phyloP scores from a whole-genome alignment of 345 rosid genomes.

The Nephelium lappaceum region DNA sequence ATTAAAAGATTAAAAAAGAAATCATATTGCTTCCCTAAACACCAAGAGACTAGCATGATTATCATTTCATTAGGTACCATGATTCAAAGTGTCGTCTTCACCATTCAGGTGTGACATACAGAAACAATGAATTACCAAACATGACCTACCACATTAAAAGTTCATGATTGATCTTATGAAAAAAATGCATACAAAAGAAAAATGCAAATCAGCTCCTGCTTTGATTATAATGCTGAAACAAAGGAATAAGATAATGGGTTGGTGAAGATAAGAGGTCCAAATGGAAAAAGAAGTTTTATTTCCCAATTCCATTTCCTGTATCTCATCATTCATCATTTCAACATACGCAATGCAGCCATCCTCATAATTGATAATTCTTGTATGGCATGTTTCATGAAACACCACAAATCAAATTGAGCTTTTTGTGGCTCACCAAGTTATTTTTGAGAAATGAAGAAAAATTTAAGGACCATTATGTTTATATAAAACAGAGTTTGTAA shows the following conservation, averaged over 20 bases:
- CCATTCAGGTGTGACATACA: neutral
- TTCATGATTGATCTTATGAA: neutral
- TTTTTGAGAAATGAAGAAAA: neutral
- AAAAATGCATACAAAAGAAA: neutral
- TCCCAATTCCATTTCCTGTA: neutral
- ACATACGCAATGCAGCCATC: neutral
- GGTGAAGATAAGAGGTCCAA: neutral
- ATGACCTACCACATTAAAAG: neutral
- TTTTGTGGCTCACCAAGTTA: neutral
- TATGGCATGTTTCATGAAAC: neutral
- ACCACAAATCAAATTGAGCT: neutral
- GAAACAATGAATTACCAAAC: neutral
- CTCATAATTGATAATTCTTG: neutral
- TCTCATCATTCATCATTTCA: neutral
- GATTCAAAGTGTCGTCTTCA: neutral
- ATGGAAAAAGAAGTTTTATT: neutral
- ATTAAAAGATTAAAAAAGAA: neutral
- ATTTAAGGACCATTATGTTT: neutral
- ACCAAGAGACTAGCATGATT: neutral
- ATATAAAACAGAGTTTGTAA: neutral
- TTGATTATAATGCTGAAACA: neutral
- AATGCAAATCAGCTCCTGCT: neutral
- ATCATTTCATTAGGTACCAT: neutral
- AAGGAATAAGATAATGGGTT: neutral
- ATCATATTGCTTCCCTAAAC: neutral